Evolutionary conservation across 345 rosid genomes (phyloP), one percentile per base, ranked within the genome.

Genomic region (Bruguiera gymnorhiza): DNA sequence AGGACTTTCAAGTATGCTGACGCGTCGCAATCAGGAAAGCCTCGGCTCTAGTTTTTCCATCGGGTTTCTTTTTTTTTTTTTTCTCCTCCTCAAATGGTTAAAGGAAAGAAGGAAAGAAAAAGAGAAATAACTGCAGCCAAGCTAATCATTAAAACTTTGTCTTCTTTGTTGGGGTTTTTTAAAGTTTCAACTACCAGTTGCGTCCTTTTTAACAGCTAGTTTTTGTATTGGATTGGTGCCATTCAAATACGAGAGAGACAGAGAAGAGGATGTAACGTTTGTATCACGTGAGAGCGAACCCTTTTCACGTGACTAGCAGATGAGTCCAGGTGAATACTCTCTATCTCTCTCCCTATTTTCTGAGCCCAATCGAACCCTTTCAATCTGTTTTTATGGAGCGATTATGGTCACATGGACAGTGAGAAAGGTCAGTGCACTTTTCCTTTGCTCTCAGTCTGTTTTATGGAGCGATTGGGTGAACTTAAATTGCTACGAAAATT

Each of bases 1-100:
- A 70, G 27, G 77, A 85, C 51, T 81, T 68, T 69, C 76, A 77
- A 74, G 88, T 82, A 26, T 78, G 86, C 81, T 84, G 81, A 83
- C 70, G 68, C 68, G 76, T 65, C 58, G 11, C 37, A 46, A 57
- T 65, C 73, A 3, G 18, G 58, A 30, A 31, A 71, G 19, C 50
- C 50, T 43, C 16, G 50, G 5, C 50, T 11, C 50, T 13, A 43
- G 50, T 43, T 43, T 43, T 43, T 11, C 50, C 3, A 13, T 13
- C 5, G 18, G 18, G 50, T 43, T 43, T 34, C 62, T 39, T 43
- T 34, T 66, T 39, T 43, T 10, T 30, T 3, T 15, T 11, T 8
- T 53, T 13, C 21, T 9, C 0, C 4, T 5, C 11, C 16, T 24
- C 29, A 56, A 10, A 27, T 4, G 3, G 60, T 23, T 56, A 9